Evolutionary conservation across 2,329 filamentous ascomycete species (phyloP), one percentile per base, ranked within the genome.

Genomic region (Fusarium foetens): DNA sequence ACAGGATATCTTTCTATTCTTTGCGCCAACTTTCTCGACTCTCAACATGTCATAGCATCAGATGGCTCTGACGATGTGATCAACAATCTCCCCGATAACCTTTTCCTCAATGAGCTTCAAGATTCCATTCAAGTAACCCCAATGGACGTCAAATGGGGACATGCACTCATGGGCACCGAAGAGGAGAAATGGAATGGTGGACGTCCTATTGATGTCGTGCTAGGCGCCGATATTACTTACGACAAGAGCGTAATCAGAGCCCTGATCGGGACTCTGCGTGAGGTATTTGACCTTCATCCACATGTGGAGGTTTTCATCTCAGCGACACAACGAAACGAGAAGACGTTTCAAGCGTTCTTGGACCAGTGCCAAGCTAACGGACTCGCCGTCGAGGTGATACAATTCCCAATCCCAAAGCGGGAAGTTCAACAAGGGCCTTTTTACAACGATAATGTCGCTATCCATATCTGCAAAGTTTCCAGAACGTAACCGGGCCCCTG

Each of bases 141-240:
- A 3, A 88, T 86, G 79, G 85, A 90, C 7, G 78, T 93, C 36
- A 86, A 86, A 78, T 94, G 92, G 91, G 92, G 92, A 2, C 84
- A 87, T 68, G 86, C 86, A 0, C 79, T 91, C 8, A 80, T 89
- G 52, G 88, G 87, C 8, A 88, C 86, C 0, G 90, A 91, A 79
- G 86, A 90, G 58, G 77, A 84, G 58, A 79, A 80, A 49, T 88
- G 87, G 87, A 85, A 86, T 71, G 82, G 82, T 25, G 84, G 84
- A 23, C 76, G 77, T 8, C 74, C 78, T 5, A 79, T 89, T 48
- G 91, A 95, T 78, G 81, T 93, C 8, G 86, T 95, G 5, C 81
- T 95, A 33, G 93, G 92, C 8, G 92, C 93, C 38, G 93, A 95
- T 79, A 88, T 95, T 80, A 95, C 92, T 2, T 95, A 95, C 80